Evolutionary conservation across 768 basidiomycete genomes (phyloP).

Genomic region (Xerocomus brunneocitrinus): DNA sequence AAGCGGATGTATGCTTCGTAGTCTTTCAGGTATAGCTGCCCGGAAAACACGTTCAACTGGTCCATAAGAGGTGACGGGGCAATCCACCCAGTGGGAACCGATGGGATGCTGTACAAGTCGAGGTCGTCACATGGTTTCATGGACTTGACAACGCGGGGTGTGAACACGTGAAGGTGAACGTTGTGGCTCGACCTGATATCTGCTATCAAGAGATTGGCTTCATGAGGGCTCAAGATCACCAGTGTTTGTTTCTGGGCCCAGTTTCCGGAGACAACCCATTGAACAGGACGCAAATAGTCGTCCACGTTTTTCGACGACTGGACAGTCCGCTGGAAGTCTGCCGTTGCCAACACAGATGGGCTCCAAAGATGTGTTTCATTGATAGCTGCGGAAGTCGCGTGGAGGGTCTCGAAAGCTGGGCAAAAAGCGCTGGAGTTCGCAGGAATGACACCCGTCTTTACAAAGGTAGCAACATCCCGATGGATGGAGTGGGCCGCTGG

Average conservation of each 20-base stretch:
- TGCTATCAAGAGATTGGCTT: slow-evolving; percentile 37
- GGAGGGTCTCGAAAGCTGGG: not conserved
- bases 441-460: not conserved
- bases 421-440: not conserved
- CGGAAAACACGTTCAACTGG: too few relatives aligned
- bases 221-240: slow-evolving; percentile 38
- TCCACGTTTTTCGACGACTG: not conserved
- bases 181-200: slow-evolving; percentile 26
- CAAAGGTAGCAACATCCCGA: not conserved
- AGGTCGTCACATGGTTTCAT: not conserved
- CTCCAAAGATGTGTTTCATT: slow-evolving; percentile 2
- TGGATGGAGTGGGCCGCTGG: not conserved
- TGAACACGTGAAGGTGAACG: slow-evolving; percentile 2
- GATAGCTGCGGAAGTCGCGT: not conserved
- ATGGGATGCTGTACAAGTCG: not conserved
- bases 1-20: not conserved
- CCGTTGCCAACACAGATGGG: not conserved
- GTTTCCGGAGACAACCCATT: slow-evolving; percentile 1
- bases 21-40: too few relatives aligned
- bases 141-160: not conserved
- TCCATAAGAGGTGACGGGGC: too few relatives aligned
- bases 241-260: slow-evolving; percentile 6
- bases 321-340: not conserved
- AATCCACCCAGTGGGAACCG: not conserved
- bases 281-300: slow-evolving; percentile 1